phyloP scores from a whole-genome alignment of 768 basidiomycete species.

The Tylopilus sp. region DNA sequence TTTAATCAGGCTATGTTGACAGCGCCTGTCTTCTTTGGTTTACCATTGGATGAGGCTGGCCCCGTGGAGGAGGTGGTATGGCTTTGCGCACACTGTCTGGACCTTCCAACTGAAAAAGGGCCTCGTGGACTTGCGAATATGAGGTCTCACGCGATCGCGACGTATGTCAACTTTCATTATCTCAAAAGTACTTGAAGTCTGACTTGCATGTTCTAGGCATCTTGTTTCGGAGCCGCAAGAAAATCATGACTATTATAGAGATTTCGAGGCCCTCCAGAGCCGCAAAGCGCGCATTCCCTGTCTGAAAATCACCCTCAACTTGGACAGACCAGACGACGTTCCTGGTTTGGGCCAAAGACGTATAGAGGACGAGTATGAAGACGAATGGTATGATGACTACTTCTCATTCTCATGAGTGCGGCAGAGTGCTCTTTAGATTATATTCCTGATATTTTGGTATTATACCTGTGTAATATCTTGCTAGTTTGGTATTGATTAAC shows the following conservation, averaged over 20 bases:
- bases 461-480: conserved; percentile 8
- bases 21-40: conserved; percentile 10
- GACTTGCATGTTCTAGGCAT: conserved; percentile 22
- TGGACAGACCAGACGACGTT: conserved; percentile 26
- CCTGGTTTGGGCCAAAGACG: conserved; percentile 18
- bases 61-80: conserved; percentile 23
- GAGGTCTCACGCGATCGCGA: conserved; percentile 29
- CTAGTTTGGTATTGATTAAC: conserved; percentile 17
- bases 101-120: conserved; percentile 34
- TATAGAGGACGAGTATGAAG: conserved; percentile 26
- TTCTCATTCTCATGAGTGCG: conserved; percentile 14
- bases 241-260: conserved; percentile 32
- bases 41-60: conserved; percentile 1
- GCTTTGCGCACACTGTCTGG: conserved; percentile 40
- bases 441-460: conserved; percentile 12
- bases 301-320: conserved; percentile 22
- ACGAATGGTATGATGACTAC: conserved; percentile 21
- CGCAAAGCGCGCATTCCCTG: conserved; percentile 14
- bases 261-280: conserved; percentile 30
- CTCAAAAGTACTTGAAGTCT: neutral
- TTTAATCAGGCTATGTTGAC: conserved; percentile 8
- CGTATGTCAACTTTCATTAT: conserved; percentile 15
- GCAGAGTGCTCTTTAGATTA: conserved; percentile 9
- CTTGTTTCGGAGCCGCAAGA: conserved; percentile 25
- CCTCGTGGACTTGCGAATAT: conserved; percentile 28